Evolutionary conservation across 78 protist genomes (phyloP).

Genomic region (Bigelowiella natans): DNA sequence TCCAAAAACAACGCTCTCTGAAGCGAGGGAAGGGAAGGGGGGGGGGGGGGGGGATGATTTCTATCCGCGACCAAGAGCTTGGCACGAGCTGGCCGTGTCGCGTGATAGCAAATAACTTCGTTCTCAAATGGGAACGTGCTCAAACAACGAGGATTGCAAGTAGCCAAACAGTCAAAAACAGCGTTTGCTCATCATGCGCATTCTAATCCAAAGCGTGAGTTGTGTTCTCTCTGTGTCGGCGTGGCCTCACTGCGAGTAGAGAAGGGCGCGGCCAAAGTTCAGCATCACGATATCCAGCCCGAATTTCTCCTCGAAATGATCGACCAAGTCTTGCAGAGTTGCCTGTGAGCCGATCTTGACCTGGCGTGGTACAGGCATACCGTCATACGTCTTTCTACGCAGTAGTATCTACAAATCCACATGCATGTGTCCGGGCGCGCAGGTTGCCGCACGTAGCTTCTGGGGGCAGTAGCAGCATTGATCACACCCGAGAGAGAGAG

Average conservation of each 20-base stretch:
- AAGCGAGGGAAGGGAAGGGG: not conserved
- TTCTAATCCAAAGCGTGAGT: no score
- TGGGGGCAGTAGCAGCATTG: not conserved
- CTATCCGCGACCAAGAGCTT: no score
- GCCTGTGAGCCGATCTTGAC: not conserved
- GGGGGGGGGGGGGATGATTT: not conserved
- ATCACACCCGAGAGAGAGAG: no score
- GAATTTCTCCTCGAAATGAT: not conserved
- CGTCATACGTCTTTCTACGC: not conserved
- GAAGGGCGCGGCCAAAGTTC: not conserved
- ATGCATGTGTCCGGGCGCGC: no score
- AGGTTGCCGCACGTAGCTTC: not conserved
- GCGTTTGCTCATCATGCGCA: no score
- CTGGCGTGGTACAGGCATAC: not conserved
- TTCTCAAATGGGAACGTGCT: no score
- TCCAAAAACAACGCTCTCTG: not conserved
- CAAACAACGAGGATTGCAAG: no score
- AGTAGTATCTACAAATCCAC: no score
- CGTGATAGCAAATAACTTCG: no score
- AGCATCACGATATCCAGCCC: not conserved
- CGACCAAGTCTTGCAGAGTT: not conserved
- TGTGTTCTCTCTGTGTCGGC: no score
- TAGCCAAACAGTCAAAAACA: no score
- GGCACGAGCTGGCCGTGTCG: no score
- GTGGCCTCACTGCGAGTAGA: not conserved